phyloP scores from a whole-genome alignment of 495 filamentous ascomycete genomes.

The Penicillium verhagenii region DNA sequence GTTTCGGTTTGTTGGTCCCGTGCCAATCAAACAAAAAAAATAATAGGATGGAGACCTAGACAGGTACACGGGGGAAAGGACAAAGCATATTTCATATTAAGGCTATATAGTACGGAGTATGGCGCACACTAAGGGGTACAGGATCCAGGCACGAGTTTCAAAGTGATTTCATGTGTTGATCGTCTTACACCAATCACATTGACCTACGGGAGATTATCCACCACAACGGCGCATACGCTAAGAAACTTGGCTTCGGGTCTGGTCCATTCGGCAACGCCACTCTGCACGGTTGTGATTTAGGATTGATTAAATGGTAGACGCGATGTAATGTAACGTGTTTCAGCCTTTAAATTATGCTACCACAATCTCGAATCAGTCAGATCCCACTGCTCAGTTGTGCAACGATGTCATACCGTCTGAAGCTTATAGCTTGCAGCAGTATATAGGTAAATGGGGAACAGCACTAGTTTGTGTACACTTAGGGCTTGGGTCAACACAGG shows the following conservation, averaged over 20 bases:
- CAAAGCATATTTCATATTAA: too few relatives aligned
- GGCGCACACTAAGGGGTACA: neutral
- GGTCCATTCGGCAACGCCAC: constrained; percentile 11
- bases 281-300: constrained; percentile 12
- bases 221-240: constrained; percentile 16
- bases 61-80: too few relatives aligned
- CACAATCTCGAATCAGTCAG: neutral
- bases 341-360: constrained; percentile 13
- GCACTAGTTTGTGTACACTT: too few relatives aligned
- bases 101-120: too few relatives aligned
- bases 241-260: constrained; percentile 27
- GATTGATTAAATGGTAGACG: constrained; percentile 13
- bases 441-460: too few relatives aligned
- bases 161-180: too few relatives aligned
- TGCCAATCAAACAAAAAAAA: too few relatives aligned
- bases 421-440: neutral
- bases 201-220: constrained; percentile 4
- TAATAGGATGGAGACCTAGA: neutral
- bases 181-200: constrained; percentile 12
- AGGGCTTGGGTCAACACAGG: neutral
- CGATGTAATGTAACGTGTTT: constrained; percentile 5
- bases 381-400: neutral
- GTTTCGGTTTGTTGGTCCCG: neutral
- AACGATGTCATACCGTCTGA: neutral
- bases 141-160: constrained; percentile 1